Evolutionary conservation across 1,139 yeast genomes (phyloP), one percentile per base, ranked within the genome.

Genomic region (Candida freyschussii): DNA sequence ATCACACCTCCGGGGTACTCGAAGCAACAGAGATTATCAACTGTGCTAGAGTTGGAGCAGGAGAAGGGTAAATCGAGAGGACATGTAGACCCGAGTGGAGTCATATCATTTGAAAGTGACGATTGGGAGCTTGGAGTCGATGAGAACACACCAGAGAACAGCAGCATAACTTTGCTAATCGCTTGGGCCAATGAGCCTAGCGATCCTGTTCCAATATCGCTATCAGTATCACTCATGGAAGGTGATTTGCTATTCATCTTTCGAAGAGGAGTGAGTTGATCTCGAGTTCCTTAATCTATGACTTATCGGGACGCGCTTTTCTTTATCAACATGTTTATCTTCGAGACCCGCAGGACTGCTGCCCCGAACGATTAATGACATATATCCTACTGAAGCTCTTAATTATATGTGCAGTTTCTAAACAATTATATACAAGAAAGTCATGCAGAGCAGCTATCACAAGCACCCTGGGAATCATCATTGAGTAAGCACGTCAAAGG

Each of bases 1-100:
- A 89, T 65, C 12, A 87, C 69, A 1, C 97, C 96, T 21, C 93
- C 91, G 3, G 95, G 94, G 30, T 77, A 71, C 53, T 89, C 96
- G 56, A 78, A 85, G 56, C 97, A 91, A 53, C 98, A 91, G 2
- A 77, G 56, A 50, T 81, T 71, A 1, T 47, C 58, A 12, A 68
- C 62, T 2, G 61, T 60, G 0, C 71, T 60, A 6, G 48, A 36
- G 38, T 69, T 69, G 5, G 69, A 57, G 50, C 95, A 83, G n/a
- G 86, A 71, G 21, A 73, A 56, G 1, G 95, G 95, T 3, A 71
- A 47, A 45, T 78, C 74, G 0, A 65, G 52, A 0, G 95, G 93
- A 50, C 95, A 85, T 4, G 9, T 6, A 10, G 17, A 7, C 26
- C 8, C 12, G 11, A 7, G 12, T 10, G 8, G 13, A 12, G 11